These are phyloP conservation scores for Boletellus deceptivus DNA, from an alignment of 1,284 basidiomycete genomes.

Conservation along the genomic window DNA sequence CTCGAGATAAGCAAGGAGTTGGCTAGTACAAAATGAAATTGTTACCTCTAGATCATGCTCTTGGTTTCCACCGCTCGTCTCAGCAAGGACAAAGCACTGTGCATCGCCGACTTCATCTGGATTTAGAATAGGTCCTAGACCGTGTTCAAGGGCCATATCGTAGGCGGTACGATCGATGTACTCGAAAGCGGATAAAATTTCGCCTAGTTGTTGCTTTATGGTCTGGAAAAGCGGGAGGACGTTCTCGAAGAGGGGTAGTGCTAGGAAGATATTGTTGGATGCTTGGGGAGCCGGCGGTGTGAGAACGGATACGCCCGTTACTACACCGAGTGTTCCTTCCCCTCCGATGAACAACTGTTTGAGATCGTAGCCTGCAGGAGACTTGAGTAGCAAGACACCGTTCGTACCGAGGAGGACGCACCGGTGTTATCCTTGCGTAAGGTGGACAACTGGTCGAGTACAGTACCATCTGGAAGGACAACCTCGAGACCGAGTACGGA, in stretches of 20 bases:
- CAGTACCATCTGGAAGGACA: slow-evolving; percentile 95
- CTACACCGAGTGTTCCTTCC: slow-evolving; percentile 93
- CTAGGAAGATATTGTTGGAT: slow-evolving; percentile 77
- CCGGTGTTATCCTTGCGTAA: slow-evolving; percentile 98
- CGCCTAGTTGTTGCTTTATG: slow-evolving; percentile 78
- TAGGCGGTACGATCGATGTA: slow-evolving; percentile 92
- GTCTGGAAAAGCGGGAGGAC: slow-evolving; percentile 69
- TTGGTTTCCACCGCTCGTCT: slow-evolving; percentile 92
- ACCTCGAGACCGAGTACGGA: slow-evolving; percentile 97
- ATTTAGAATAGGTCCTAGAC: slow-evolving; percentile 64
- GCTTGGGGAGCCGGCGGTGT: slow-evolving; percentile 88
- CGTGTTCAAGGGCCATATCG: slow-evolving; percentile 79
- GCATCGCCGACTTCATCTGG: slow-evolving; percentile 73
- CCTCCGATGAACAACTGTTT: slow-evolving; percentile 99
- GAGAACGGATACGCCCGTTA: slow-evolving; percentile 94
- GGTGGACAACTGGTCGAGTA: slow-evolving; percentile 81
- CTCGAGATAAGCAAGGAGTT: slow-evolving; percentile 11
- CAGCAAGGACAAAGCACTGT: slow-evolving; percentile 88
- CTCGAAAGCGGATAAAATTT: slow-evolving; percentile 98
- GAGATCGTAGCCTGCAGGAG: slow-evolving; percentile 87
- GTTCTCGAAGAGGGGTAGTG: slow-evolving; percentile 72
- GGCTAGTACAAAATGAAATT: slow-evolving; percentile 6
- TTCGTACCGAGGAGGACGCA: slow-evolving; percentile 32
- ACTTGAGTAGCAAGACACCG: neutral
- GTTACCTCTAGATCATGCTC: slow-evolving; percentile 94